Evolutionary conservation across 352 stramenopile genomes (phyloP), one percentile per base, ranked within the genome.

Genomic region (Phytophthora boehmeriae): DNA sequence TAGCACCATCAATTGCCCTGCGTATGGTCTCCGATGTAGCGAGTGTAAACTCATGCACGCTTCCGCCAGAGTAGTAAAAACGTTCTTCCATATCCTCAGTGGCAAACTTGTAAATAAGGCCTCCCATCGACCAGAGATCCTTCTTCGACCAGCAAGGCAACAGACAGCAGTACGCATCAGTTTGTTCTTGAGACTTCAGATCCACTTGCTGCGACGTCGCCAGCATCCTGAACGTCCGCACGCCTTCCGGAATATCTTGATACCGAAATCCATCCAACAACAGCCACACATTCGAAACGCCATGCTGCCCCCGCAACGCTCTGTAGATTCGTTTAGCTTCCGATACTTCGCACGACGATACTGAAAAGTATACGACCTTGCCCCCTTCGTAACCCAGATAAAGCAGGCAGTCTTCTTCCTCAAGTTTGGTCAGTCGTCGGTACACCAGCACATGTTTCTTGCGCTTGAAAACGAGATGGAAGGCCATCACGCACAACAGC

Each of bases 381-480:
- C 2, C n/a, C 2, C 4, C 35, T 8, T 42, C 8, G 36, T 43
- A n/a, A 2, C 36, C 36, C 36, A 43, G 36, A 43, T 43, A 43
- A 8, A 43, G 17, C 10, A 43, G 36, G 2, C 36, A 43, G 5
- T 53, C 23, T 3, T 6, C 3, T 6, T 30, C 3, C 3, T 30
- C 6, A 14, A 22, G 9, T 13, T 8, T 39, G 13, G 28, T 11
- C 25, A 53, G 13, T 16, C 11, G 14, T 35, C 49, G 34, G 19
- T 56, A 56, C 16, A 44, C 35, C 5, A 55, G 34, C 32, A 45
- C 48, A 8, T 20, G 44, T 19, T 55, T 55, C 30, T 55, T 55
- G 14, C 17, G 48, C 20, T 14, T 45, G 8, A 55, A 35, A 0
- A 22, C 48, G 19, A 55, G 32, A 55, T 46, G 45, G 20, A 55